Base-by-base conservation (phyloP, 768 basidiomycete species). In the Lentinula boryana region DNA sequence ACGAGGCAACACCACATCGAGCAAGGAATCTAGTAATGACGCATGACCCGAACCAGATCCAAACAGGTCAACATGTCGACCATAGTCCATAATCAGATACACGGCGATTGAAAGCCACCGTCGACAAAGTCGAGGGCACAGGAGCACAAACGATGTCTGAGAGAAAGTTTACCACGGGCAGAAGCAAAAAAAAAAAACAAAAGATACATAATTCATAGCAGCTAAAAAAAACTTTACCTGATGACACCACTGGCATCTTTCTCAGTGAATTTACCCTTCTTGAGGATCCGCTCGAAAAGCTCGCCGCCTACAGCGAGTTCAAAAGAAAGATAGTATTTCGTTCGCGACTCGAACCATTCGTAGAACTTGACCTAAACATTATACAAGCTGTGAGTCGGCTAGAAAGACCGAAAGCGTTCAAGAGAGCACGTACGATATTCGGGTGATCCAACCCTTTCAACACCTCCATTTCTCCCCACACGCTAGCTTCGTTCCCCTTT, bases 291-390 rank as follows among this genome's bases (percentile, higher is more conserved):
- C 54, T 94, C 90, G 69, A 99, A 99, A 1, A 98, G 82, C 69
- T 98, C 97, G 33, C 97, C 97, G 5, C 97, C 96, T 0, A 85
- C 81, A 0, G 95, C 96, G 8, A 98, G 88, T 72, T 98, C 93
- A 68, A 97, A 97, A 0, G 90, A 83, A n/a, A 98, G 84, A 69
- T 95, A 98, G 72, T 93, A 98, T 75, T 97, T 98, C 15, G 87
- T 82, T 64, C 94, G 80, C 8, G 91, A 93, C 69, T 98, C 97
- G 70, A 98, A 98, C 86, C 90, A 93, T 71, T 97, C 95, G 71
- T 89, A 95, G 68, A 97, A 94, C 70, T 95, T 96, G 60, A 97
- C 93, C 93, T 94, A 9, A 32, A 31, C 4, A 44, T 15, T 18
- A 18, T n/a, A 50, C 6, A 13, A 41, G 23, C 5, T 27, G 6